phyloP scores from a whole-genome alignment of 768 basidiomycete genomes.

The Lactifluus pinguis region DNA sequence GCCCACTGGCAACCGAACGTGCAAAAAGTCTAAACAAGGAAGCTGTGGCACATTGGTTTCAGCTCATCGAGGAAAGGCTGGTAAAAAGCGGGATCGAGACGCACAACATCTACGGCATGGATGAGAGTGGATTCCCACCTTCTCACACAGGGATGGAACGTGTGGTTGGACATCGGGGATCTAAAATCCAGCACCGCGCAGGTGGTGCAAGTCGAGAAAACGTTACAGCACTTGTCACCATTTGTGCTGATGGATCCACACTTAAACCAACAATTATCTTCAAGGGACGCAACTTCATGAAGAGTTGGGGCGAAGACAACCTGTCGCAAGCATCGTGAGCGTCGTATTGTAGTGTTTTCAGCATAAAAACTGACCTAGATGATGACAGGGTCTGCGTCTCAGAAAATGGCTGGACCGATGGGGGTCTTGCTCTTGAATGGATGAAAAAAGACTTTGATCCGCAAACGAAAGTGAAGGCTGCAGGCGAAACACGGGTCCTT shows the following conservation, averaged over 20 bases:
- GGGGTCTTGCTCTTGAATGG: no score
- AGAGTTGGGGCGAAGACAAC: no score
- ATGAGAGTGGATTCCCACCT: slow-evolving; percentile 29
- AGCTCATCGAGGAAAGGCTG: neutral
- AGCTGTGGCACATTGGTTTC: neutral
- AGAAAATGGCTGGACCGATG: no score
- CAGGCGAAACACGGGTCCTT: neutral
- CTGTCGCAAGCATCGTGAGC: no score
- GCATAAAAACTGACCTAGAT: no score
- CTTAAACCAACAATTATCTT: no score
- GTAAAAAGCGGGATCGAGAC: neutral
- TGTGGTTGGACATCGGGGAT: slow-evolving; percentile 24
- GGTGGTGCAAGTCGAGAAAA: slow-evolving; percentile 28
- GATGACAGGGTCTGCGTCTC: no score
- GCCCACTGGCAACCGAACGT: neutral
- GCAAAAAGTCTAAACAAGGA: neutral
- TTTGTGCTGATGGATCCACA: slow-evolving; percentile 34
- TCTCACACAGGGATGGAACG: slow-evolving; percentile 22
- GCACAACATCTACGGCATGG: slow-evolving; percentile 22
- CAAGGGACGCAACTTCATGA: no score
- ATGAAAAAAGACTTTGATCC: no score
- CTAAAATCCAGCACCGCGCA: slow-evolving; percentile 29
- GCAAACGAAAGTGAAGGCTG: slow-evolving; percentile 30
- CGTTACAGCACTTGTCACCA: slow-evolving; percentile 34
- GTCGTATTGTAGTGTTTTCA: no score